Percentiles rank a stretch among this genome's conserved stretches.
phyloP scores from a whole-genome alignment of 352 stramenopile species.

The Globisporangium alternatum region DNA sequence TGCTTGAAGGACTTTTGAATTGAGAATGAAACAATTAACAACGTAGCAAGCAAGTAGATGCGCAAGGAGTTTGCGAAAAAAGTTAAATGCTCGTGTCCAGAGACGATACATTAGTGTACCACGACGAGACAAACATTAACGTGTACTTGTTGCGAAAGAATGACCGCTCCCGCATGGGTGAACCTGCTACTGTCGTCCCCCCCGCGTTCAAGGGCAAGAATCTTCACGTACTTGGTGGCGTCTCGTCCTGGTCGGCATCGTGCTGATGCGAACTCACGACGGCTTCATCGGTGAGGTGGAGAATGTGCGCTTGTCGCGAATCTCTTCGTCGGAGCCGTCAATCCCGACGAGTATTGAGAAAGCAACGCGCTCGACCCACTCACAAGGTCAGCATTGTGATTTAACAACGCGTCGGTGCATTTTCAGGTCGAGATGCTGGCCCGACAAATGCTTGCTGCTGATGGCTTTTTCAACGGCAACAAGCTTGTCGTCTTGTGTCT shows the following conservation, averaged over 20 bases:
- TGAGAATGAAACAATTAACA: slow-evolving; percentile 26
- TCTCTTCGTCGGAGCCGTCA: slow-evolving; percentile 17
- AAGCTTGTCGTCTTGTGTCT: slow-evolving; percentile 11
- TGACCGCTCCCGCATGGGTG: slow-evolving; percentile 13
- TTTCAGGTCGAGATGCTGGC: slow-evolving; percentile 9
- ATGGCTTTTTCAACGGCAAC: slow-evolving; percentile 20
- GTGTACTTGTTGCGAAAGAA: slow-evolving; percentile 22
- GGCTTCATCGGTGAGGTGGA: slow-evolving; percentile 18
- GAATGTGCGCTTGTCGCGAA: slow-evolving; percentile 23
- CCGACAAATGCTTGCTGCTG: slow-evolving; percentile 1
- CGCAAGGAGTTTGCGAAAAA: slow-evolving; percentile 16
- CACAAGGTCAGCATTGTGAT: slow-evolving; percentile 23
- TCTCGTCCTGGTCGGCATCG: slow-evolving; percentile 6
- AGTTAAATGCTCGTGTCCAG: slow-evolving; percentile 11
- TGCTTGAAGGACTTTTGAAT: slow-evolving; percentile 17
- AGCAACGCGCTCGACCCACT: slow-evolving; percentile 1
- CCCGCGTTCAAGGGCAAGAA: slow-evolving; percentile 20
- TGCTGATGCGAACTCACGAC: slow-evolving; percentile 23
- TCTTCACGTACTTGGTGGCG: slow-evolving; percentile 14
- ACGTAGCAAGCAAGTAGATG: slow-evolving; percentile 18
- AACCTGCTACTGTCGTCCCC: slow-evolving; percentile 12
- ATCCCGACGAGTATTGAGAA: slow-evolving; percentile 13
- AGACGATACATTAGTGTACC: slow-evolving; percentile 24
- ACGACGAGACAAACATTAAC: slow-evolving; percentile 27
- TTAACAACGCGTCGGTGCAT: slow-evolving; percentile 20